Base-by-base conservation (phyloP, 352 stramenopile species). In the Blastocystis sp. region DNA sequence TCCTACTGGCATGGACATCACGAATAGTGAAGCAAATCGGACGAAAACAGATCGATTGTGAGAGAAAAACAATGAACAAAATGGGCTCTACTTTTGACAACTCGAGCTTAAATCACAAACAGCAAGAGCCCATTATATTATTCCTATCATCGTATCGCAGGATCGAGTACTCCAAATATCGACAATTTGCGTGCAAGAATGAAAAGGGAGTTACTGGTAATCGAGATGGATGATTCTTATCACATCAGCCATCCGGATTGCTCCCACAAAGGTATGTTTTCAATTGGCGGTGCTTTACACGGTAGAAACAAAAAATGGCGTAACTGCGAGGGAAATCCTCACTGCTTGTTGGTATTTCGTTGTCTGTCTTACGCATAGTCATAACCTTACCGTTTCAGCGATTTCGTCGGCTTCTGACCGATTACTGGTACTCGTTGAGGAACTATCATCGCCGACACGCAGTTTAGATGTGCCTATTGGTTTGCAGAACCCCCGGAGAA, bases 161-260 rank as follows among this genome's bases (percentile, higher is more conserved):
- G 28, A 34, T 34, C 28, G 28, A 56, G 5, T 14, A 56, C 48
- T 17, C 5, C 5, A 14, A 56, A 56, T 56, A 56, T 14, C 14
- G 14, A 7, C 14, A 7, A 14, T 56, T 14, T 14, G 48, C 48
- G 14, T 56, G 14, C 14, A 17, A 7, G 14, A 56, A 56, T 56
- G 48, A 56, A 56, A 14, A 56, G 48, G 14, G 48, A 56, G 48
- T 14, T 56, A 14, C 5, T 56, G 5, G 5, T 14, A 17, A 56
- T 71, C 19, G 64, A 71, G 38, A 21, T 71, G 34, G 64, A 71
- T 52, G 64, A 71, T 71, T 19, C 19, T 4, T 71, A 71, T 71
- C 64, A 71, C 38, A 23, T 71, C 34, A 71, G 38, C 38, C 45
- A 40, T 52, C 38, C 38, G 64, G 38, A 71, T 71, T 71, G 64